Evolutionary conservation across 805 yeast species (phyloP).

Genomic region (Saccharomyces kudriavzevii): DNA sequence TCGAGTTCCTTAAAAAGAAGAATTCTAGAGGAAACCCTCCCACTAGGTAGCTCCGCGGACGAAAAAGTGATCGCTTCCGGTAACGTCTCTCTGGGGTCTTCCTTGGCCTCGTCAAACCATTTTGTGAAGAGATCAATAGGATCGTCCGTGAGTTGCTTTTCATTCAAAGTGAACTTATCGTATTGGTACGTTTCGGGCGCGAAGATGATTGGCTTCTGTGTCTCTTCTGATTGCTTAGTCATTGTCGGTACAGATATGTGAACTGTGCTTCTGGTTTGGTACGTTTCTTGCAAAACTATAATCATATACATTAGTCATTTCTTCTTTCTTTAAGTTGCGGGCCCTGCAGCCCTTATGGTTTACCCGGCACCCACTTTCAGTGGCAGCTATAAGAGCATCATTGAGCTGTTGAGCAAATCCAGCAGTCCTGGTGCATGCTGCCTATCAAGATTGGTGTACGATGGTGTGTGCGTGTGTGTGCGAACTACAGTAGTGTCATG

Average conservation of each 20-base stretch:
- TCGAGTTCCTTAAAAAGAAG: conserved; percentile 88
- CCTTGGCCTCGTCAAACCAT: conserved; percentile 78
- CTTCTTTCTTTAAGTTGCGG: background rate
- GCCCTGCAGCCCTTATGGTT: background rate
- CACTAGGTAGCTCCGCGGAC: conserved; percentile 81
- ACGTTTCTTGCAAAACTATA: background rate
- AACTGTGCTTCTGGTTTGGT: background rate
- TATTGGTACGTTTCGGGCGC: conserved; percentile 89
- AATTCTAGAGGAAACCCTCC: conserved; percentile 79
- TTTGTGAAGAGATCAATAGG: conserved; percentile 73
- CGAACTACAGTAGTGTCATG: background rate
- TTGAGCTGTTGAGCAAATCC: background rate
- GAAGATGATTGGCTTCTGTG: conserved; percentile 37
- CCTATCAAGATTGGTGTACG: background rate
- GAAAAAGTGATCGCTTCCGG: conserved; percentile 87
- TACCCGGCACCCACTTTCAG: background rate
- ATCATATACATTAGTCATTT: background rate
- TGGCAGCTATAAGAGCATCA: background rate
- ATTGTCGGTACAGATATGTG: conserved; percentile 2
- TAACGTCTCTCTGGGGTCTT: conserved; percentile 43
- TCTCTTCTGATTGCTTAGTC: conserved; percentile 17
- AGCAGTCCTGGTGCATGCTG: background rate
- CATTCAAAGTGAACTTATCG: conserved; percentile 54
- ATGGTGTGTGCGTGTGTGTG: background rate
- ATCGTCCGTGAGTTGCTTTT: conserved; percentile 41